These are phyloP conservation scores for Parachaetomium inaequale DNA, from an alignment of 495 filamentous ascomycete genomes.

Conservation along the genomic window DNA sequence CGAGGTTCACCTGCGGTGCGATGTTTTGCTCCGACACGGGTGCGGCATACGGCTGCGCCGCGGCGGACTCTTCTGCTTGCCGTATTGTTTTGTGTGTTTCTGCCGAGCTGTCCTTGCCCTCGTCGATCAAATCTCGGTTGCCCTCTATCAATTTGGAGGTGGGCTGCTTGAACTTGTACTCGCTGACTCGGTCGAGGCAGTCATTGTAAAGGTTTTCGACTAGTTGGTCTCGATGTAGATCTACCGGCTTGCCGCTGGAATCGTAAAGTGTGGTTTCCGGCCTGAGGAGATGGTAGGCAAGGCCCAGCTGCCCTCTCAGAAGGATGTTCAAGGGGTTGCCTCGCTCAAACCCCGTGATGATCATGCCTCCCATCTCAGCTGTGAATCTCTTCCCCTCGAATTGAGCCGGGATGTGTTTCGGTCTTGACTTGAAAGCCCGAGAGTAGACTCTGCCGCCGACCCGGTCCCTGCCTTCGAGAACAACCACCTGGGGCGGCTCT, in stretches of 20 bases:
- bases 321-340: conserved; percentile 91
- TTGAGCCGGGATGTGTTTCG: conserved; percentile 23
- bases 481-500: conserved; percentile 65
- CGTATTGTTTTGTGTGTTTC: conserved; percentile 69
- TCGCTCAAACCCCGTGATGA: conserved; percentile 92
- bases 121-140: conserved; percentile 76
- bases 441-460: conserved; percentile 96
- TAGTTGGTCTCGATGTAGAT: conserved; percentile 73
- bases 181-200: conserved; percentile 82
- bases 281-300: conserved; percentile 77
- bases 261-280: conserved; percentile 91
- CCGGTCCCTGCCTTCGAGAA: conserved; percentile 82
- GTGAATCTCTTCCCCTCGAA: conserved; percentile 65
- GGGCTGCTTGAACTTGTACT: conserved; percentile 73
- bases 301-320: conserved; percentile 82
- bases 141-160: conserved; percentile 73
- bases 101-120: conserved; percentile 69
- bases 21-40: conserved; percentile 48
- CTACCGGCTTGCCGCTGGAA: conserved; percentile 73
- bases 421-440: conserved; percentile 59
- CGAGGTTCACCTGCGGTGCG: conserved; percentile 47
- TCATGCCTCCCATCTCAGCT: conserved; percentile 94
- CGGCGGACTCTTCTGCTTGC: conserved; percentile 59
- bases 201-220: conserved; percentile 92
- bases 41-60: conserved; percentile 45